These are phyloP conservation scores for Excoecaria cochinchinensis DNA, from an alignment of 345 rosid genomes.

Conservation along the genomic window DNA sequence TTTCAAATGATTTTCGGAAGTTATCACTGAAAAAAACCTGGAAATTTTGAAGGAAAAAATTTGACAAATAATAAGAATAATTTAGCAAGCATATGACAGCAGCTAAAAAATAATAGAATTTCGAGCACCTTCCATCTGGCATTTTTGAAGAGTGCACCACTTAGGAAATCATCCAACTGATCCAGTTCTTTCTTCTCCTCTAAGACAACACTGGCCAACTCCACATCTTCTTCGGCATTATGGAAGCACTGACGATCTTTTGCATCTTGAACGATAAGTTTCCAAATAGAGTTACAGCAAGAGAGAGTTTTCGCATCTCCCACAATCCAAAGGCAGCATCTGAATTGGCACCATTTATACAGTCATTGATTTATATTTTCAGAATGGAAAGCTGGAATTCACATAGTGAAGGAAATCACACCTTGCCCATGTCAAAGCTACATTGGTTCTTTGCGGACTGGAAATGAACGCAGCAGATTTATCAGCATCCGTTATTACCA, in stretches of 20 bases:
- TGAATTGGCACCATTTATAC: conserved; percentile 1
- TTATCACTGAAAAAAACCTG: conserved; percentile 51
- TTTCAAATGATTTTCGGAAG: conserved; percentile 48
- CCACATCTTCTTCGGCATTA: conserved; percentile 39
- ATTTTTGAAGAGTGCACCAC: conserved; percentile 34
- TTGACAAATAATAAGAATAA: background rate
- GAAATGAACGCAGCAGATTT: conserved; percentile 11
- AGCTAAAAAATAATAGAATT: background rate
- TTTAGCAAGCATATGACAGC: background rate
- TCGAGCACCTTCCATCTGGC: conserved; percentile 47
- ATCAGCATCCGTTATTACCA: conserved; percentile 9
- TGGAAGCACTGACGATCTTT: conserved; percentile 43
- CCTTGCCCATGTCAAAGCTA: conserved; percentile 28
- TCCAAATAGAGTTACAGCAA: conserved; percentile 39
- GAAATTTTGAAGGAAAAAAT: background rate
- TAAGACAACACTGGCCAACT: conserved; percentile 31
- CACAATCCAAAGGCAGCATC: conserved; percentile 54
- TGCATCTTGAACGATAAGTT: conserved; percentile 36
- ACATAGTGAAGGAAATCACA: background rate
- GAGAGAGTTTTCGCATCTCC: conserved; percentile 42
- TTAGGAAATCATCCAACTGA: conserved; percentile 41
- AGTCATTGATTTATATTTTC: background rate
- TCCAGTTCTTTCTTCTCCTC: conserved; percentile 37
- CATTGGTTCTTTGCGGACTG: conserved; percentile 14
- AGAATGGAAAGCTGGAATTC: background rate